Evolutionary conservation across 768 basidiomycete species (phyloP), one percentile per base, ranked within the genome.

Genomic region (Mycena vulgaris): DNA sequence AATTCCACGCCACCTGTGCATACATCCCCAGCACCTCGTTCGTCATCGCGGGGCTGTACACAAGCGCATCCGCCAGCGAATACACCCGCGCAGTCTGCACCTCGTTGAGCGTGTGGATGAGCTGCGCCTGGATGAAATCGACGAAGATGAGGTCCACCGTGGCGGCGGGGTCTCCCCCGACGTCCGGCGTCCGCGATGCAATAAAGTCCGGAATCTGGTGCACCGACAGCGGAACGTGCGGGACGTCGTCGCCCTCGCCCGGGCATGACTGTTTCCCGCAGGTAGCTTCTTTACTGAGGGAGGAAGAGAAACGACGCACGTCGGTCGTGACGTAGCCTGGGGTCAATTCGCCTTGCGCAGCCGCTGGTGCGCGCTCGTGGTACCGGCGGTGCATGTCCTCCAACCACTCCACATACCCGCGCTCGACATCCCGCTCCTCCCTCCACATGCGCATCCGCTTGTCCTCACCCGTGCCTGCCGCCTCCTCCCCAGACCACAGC

Each of bases 271-370:
- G 47, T 40, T 27, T 13, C 5, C 33, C 33, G 19, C 1, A n/a
- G n/a, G 48, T 68, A 9, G 55, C 42, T 23, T 48, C 11, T 3
- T 33, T 1, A 37, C 25, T 1, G 27, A 25, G 11, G 21, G 27
- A 25, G 45, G 17, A 25, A n/a, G 30, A 57, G 39, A n/a, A 31
- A 23, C 33, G 27, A 58, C 72, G 56, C 31, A 70, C 72, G 71
- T 89, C 88, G 2, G 73, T 63, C 10, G 89, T 90, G 33, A 89
- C 87, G 69, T 90, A 89, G 56, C 89, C 89, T 2, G 84, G 76
- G 13, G 88, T 88, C 73, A 85, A 68, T 49, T 84, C 78, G 30
- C 28, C 55, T 42, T 73, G 30, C 23, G 21, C 68, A 69, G 68
- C 75, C 77, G 8, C 72, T 39, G 23, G 75, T 71, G 60, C 70